Evolutionary conservation across 768 basidiomycete genomes (phyloP).

Genomic region (Gloeophyllum trabeum): DNA sequence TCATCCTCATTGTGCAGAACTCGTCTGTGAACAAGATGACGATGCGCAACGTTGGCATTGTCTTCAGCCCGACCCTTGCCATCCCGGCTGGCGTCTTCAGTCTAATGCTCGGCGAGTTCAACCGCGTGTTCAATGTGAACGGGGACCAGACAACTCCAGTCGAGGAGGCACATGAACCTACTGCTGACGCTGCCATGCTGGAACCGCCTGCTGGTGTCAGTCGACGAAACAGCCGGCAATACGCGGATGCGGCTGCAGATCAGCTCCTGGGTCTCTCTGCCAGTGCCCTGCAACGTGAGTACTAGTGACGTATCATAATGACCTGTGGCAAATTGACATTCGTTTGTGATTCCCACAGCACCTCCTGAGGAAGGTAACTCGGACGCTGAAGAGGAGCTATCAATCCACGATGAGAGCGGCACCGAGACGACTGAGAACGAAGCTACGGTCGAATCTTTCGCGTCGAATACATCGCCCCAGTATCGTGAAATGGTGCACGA

Average conservation of each 20-base stretch:
- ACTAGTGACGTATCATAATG: neutral
- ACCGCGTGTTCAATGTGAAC: constrained; percentile 84
- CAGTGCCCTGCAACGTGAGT: constrained; percentile 54
- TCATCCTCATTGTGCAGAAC: constrained; percentile 92
- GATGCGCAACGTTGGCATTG: constrained; percentile 96
- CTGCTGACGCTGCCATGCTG: constrained; percentile 5
- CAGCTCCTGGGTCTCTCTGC: constrained; percentile 70
- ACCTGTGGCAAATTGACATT: neutral
- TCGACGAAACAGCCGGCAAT: constrained; percentile 76
- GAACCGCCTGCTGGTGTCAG: constrained; percentile 24
- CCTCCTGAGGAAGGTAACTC: constrained; percentile 35
- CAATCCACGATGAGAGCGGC: constrained; percentile 63
- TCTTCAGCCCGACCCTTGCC: constrained; percentile 94
- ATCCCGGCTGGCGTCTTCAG: constrained; percentile 98
- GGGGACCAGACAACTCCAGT: constrained; percentile 23
- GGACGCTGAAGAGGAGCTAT: constrained; percentile 59
- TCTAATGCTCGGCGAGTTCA: constrained; percentile 89
- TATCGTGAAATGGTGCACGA: constrained; percentile 18
- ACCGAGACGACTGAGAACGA: constrained; percentile 61
- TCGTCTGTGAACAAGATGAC: constrained; percentile 93
- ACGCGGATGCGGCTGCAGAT: constrained; percentile 77
- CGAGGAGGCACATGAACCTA: constrained; percentile 12
- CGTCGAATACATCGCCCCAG: constrained; percentile 21
- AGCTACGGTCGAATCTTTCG: constrained; percentile 34
- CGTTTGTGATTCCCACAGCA: constrained; percentile 7